Evolutionary conservation across 176 grass and related monocot species (phyloP).

Genomic region (Calamus simplicifolius): DNA sequence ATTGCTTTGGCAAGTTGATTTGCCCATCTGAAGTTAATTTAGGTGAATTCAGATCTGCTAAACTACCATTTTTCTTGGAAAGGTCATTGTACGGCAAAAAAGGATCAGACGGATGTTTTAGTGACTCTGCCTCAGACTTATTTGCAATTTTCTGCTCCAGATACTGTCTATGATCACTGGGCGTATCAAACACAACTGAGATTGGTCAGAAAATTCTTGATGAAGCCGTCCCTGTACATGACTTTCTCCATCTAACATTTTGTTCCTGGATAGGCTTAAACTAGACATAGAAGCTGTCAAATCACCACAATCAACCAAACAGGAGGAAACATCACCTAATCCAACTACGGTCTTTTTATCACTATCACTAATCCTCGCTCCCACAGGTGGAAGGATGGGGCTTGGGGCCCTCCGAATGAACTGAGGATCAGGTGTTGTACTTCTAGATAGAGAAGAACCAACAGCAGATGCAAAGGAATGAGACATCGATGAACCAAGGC

Average conservation of each 20-base stretch:
- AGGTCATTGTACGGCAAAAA: conserved; percentile 32
- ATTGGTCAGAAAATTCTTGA: conserved; percentile 46
- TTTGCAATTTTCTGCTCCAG: conserved; percentile 29
- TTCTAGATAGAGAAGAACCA: conserved; percentile 61
- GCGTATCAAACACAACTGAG: conserved; percentile 37
- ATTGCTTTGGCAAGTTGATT: conserved; percentile 38
- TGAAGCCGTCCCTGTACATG: conserved; percentile 32
- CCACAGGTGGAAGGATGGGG: conserved; percentile 88
- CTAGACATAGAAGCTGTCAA: conserved; percentile 45
- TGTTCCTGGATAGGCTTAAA: conserved; percentile 48
- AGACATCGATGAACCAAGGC: conserved; percentile 73
- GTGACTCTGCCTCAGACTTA: conserved; percentile 23
- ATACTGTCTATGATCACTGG: conserved; percentile 36
- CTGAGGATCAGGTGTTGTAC: conserved; percentile 67
- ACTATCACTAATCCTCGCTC: conserved; percentile 55
- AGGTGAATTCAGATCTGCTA: conserved; percentile 25
- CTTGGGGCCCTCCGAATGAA: conserved; percentile 76
- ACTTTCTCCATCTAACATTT: conserved; percentile 32
- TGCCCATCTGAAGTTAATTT: conserved; percentile 41
- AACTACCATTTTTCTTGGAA: conserved; percentile 35
- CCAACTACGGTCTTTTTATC: conserved; percentile 34
- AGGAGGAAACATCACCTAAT: conserved; percentile 15
- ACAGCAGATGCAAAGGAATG: conserved; percentile 48
- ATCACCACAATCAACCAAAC: conserved; percentile 37
- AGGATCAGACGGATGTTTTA: conserved; percentile 18